Evolutionary conservation across 2,329 filamentous ascomycete genomes (phyloP).

Genomic region (Phyllachora maydis): DNA sequence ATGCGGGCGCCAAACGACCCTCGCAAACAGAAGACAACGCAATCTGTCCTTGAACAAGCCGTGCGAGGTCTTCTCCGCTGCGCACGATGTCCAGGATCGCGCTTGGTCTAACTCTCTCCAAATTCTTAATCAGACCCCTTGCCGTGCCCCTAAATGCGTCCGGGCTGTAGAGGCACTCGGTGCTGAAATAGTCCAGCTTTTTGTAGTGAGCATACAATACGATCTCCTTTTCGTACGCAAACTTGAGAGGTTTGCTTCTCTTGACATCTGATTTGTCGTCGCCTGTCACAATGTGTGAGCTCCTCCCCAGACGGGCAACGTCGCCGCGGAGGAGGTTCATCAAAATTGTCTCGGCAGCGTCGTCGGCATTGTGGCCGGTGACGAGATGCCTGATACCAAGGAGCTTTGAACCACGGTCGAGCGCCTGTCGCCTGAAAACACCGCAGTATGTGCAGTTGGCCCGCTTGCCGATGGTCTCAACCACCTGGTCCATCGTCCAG

Average conservation of each 20-base stretch:
- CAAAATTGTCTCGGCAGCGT: slow-evolving; percentile 89
- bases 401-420: slow-evolving; percentile 79
- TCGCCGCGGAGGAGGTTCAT: slow-evolving; percentile 94
- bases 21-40: slow-evolving; percentile 10
- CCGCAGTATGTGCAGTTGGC: slow-evolving; percentile 98
- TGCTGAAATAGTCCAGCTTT: slow-evolving; percentile 93
- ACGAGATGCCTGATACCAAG: slow-evolving; percentile 83
- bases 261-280: slow-evolving; percentile 71
- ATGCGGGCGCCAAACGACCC: no score
- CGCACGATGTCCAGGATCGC: slow-evolving; percentile 88
- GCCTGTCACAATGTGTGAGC: slow-evolving; percentile 75
- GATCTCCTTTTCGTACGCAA: slow-evolving; percentile 98
- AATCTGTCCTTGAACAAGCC: slow-evolving; percentile 47
- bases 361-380: slow-evolving; percentile 93
- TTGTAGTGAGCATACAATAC: slow-evolving; percentile 95
- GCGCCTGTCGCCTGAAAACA: slow-evolving; percentile 81
- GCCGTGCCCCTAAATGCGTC: slow-evolving; percentile 92
- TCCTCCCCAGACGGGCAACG: slow-evolving; percentile 65
- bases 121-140: slow-evolving; percentile 77
- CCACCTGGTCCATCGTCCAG: slow-evolving; percentile 99
- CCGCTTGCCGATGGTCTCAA: slow-evolving; percentile 90
- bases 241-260: slow-evolving; percentile 90
- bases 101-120: slow-evolving; percentile 82
- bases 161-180: slow-evolving; percentile 94
- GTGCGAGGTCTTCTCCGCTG: slow-evolving; percentile 91